Evolutionary conservation across 176 grass and related monocot genomes (phyloP).

Genomic region (Musa acuminata): DNA sequence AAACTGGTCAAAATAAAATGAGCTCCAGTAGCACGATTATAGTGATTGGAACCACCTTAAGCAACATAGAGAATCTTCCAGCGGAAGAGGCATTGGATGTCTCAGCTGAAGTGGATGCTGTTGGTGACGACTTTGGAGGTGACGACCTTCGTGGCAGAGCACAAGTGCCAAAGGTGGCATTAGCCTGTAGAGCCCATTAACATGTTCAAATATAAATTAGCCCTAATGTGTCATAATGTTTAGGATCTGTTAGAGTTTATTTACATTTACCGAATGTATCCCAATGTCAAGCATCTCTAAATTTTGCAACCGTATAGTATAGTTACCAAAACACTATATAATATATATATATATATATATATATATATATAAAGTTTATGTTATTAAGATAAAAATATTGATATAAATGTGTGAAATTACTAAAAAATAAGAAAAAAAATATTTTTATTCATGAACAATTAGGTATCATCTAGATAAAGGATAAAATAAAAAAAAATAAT

Average conservation of each 20-base stretch:
- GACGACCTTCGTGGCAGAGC: slow-evolving; percentile 9
- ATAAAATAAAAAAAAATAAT: no score
- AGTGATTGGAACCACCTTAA: not conserved
- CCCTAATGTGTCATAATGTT: not conserved
- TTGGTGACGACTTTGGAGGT: not conserved
- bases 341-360: no score
- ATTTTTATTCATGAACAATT: no score
- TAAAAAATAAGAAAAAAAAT: no score
- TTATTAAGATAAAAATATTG: no score
- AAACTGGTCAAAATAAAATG: not conserved
- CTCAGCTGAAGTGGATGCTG: not conserved
- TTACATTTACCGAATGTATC: not conserved
- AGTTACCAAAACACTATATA: no score
- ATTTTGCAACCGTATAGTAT: no score
- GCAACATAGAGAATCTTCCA: not conserved
- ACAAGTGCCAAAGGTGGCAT: slow-evolving; percentile 40
- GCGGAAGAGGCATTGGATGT: not conserved
- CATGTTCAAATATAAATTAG: no score
- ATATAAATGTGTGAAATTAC: no score
- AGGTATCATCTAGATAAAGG: no score
- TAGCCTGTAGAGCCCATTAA: slow-evolving; percentile 30
- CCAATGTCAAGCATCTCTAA: not conserved
- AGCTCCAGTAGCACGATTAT: slow-evolving; percentile 5
- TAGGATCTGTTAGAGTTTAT: not conserved
- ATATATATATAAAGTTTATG: no score